Base-by-base conservation (phyloP, 73 alveolate species). In the Stentor roeselii region DNA sequence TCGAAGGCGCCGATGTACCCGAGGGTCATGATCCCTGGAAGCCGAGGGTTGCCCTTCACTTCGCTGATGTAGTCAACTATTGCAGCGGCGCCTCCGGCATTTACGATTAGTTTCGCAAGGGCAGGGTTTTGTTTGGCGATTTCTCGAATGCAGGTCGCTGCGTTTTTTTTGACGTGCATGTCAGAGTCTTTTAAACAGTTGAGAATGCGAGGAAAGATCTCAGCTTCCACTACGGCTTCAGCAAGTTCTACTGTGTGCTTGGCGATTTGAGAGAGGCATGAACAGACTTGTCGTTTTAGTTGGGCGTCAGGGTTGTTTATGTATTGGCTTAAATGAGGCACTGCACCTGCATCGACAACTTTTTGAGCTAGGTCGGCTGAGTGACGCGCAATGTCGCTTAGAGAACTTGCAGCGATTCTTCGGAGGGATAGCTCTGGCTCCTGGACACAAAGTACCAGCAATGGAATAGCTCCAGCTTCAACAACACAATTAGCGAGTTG, bases 141-240 rank as follows among this genome's bases (percentile, higher is more conserved):
- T 90, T 98, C 99, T 80, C 99, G 91, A 61, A 98, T 96, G 89
- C 99, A 98, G 86, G 99, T 98, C 76, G 99, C 99, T 4, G 99
- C 99, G 86, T 97, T 97, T 93, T 96, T 95, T 83, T 99, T 89
- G 36, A 96, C 99, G 39, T 83, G 86, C 88, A 85, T 95, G 84
- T 92, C 97, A 39, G 94, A 83, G 78, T 92, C 97, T 93, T 98
- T 98, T 80, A 98, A 91, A 93, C 99, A 94, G 88, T 98, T 97
- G 90, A 98, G 90, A 86, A 98, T 97, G 76, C 98, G 95, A 38
- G 99, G 99, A 97, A 96, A 96, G 87, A 96, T 95, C 82, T 96
- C 99, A n/a, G 97, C 98, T 82, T 98, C 99, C 60, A 98, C 99
- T 58, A 97, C 95, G 31, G 87, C 91, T 88, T 98, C 99, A 27